Conservation (phyloP, 2,329 filamentous ascomycete species). For the Colletotrichum brevisporum region DNA sequence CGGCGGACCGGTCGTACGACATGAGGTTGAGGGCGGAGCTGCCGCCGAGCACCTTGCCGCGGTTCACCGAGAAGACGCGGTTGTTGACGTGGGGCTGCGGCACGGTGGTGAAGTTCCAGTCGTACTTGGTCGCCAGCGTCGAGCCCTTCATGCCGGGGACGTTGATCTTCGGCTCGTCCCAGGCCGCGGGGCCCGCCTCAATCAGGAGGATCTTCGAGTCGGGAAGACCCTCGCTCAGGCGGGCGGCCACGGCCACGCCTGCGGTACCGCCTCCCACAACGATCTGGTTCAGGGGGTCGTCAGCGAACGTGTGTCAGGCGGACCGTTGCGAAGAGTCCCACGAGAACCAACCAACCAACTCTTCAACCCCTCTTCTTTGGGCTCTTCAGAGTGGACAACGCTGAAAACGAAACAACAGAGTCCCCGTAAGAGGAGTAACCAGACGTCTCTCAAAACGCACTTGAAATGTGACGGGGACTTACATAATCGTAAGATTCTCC, state of each 20-base stretch:
- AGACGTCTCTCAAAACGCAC: not conserved
- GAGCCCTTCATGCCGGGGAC: slow-evolving; percentile 47
- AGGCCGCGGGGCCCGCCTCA: slow-evolving; percentile 48
- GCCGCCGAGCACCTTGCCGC: slow-evolving; percentile 62
- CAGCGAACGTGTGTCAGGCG: slow-evolving; percentile 16
- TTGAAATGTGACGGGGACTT: slow-evolving; percentile 5
- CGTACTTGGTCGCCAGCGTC: slow-evolving; percentile 44
- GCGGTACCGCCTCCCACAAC: slow-evolving; percentile 54
- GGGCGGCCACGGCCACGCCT: slow-evolving; percentile 49
- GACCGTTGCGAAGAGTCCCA: not conserved
- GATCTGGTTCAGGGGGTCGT: slow-evolving; percentile 39
- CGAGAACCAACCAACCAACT: too few relatives aligned
- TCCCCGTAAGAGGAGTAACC: slow-evolving; percentile 15
- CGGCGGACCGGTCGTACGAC: slow-evolving; percentile 50
- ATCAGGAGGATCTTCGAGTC: slow-evolving; percentile 47
- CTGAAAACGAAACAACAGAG: not conserved
- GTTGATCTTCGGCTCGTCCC: slow-evolving; percentile 46
- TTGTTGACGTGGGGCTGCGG: slow-evolving; percentile 55
- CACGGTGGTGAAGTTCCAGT: slow-evolving; percentile 58
- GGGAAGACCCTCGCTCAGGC: slow-evolving; percentile 44
- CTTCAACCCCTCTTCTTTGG: too few relatives aligned
- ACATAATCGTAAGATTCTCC: slow-evolving; percentile 39
- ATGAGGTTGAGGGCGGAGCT: slow-evolving; percentile 61
- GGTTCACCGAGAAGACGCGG: slow-evolving; percentile 53
- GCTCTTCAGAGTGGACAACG: not conserved